Conservation (phyloP, 169 alveolate species). For the Plasmodium adleri region DNA sequence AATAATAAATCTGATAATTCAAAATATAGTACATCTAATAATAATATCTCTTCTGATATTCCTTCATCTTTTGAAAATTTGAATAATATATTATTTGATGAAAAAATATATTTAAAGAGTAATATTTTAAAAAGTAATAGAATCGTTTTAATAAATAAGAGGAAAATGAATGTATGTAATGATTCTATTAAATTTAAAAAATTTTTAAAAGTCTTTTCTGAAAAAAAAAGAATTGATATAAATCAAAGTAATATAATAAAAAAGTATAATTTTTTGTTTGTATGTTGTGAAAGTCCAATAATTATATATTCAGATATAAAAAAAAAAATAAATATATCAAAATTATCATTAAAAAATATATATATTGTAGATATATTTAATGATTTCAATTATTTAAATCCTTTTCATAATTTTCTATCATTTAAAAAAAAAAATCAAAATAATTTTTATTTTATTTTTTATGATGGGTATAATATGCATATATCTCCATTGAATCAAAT, state of each 20-base stretch:
- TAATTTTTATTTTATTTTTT: slow-evolving; percentile 57
- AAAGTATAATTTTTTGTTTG: slow-evolving; percentile 46
- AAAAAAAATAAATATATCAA: slow-evolving; percentile 49
- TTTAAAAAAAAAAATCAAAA: slow-evolving; percentile 68
- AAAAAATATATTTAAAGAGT: slow-evolving; percentile 47
- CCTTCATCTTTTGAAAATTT: slow-evolving; percentile 23
- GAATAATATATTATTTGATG: slow-evolving; percentile 58
- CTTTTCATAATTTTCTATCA: slow-evolving; percentile 49
- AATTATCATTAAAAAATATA: slow-evolving; percentile 62
- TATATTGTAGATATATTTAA: slow-evolving; percentile 55
- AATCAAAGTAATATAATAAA: slow-evolving; percentile 26
- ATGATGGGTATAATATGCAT: slow-evolving; percentile 37
- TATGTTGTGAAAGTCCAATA: slow-evolving; percentile 63
- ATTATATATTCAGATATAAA: slow-evolving; percentile 51
- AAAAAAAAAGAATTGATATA: slow-evolving; percentile 48
- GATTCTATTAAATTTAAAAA: slow-evolving; percentile 33
- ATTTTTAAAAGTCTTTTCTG: slow-evolving; percentile 27
- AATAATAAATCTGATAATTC: slow-evolving; percentile 8
- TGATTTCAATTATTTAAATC: slow-evolving; percentile 69
- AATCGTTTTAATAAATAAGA: slow-evolving; percentile 26
- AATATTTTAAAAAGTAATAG: slow-evolving; percentile 36
- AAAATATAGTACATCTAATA: neutral
- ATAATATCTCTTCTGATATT: slow-evolving; percentile 11
- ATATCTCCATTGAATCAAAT: slow-evolving; percentile 65
- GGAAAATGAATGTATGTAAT: slow-evolving; percentile 43